Evolutionary conservation across 148 eudicot species (phyloP), one percentile per base, ranked within the genome.

Genomic region (Rhododendron mucronatum): DNA sequence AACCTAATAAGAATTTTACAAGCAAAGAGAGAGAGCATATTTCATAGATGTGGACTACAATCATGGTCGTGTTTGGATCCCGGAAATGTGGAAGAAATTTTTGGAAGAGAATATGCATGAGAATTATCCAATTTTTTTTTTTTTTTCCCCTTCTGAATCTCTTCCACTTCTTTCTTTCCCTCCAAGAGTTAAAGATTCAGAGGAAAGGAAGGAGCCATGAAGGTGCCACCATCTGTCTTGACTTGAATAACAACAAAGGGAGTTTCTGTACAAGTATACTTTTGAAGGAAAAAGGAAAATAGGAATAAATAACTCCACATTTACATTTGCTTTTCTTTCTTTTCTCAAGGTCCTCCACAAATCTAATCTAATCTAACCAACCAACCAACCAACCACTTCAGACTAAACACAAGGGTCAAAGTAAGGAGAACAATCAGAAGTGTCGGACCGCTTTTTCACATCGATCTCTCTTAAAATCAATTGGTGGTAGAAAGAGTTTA

Each of bases 141-240:
- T 1, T 1, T 30, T 69, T 65, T 65, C 0, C 2, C 7, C 1
- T 4, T 71, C 39, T 15, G 59, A 55, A 14, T 55, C 18, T 65
- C 8, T 71, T 30, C 39, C 76, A 30, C 39, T 30, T 71, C 7
- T 71, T 30, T 28, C 18, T 30, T 28, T 71, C 39, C 20, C 39
- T 71, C 76, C 76, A 71, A 71, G 4, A 71, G 20, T 71, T 71
- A 7, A 71, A 14, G 76, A 14, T 23, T 48, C 21, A 5, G 26
- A n/a, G 59, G 21, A 15, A 78, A 78, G 82, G 82, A 47, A 79
- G 16, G 82, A 79, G 50, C 59, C 82, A 26, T 79, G 82, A 79
- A 48, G 82, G 33, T 79, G 44, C 30, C 53, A 77, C 26, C 53
- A 44, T 44, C n/a, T 75, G 48, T 75, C 48, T 5, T 75, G 78